phyloP scores from a whole-genome alignment of 2,329 filamentous ascomycete species.

The Colletotrichum destructivum region DNA sequence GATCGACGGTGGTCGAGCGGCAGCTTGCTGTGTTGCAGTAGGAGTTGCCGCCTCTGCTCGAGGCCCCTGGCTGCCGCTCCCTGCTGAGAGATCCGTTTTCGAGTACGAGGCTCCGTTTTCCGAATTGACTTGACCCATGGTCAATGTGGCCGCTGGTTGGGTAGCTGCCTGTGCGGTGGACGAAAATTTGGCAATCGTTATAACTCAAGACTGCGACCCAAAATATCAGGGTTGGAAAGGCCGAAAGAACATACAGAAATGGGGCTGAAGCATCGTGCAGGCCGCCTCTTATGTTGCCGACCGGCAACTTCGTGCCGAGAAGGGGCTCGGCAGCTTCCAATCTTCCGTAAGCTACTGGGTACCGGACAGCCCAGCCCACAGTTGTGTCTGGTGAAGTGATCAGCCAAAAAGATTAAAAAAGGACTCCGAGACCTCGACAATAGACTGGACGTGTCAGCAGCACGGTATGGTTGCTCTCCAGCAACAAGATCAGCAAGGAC shows the following conservation, averaged over 20 bases:
- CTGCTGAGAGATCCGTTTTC: background rate
- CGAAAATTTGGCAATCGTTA: background rate
- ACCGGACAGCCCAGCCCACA: background rate
- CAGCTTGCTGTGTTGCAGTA: background rate
- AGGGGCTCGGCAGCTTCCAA: background rate
- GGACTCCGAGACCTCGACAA: background rate
- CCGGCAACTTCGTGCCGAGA: constrained; percentile 2
- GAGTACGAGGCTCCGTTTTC: background rate
- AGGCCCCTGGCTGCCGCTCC: background rate
- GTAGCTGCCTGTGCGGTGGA: background rate
- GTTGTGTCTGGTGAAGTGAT: too few species aligned
- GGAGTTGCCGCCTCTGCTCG: background rate
- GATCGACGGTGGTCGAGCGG: background rate
- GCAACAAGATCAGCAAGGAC: background rate
- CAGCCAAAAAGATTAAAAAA: too few species aligned
- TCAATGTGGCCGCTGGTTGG: background rate
- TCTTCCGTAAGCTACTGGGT: background rate
- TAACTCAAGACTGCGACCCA: background rate
- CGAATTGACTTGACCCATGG: background rate
- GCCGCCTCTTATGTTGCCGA: background rate
- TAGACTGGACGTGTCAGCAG: background rate
- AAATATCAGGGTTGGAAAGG: background rate
- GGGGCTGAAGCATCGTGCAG: background rate
- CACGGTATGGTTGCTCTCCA: background rate
- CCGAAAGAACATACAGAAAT: background rate